Evolutionary conservation across 2,329 filamentous ascomycete genomes (phyloP), one percentile per base, ranked within the genome.

Genomic region (Fusarium metavorans): DNA sequence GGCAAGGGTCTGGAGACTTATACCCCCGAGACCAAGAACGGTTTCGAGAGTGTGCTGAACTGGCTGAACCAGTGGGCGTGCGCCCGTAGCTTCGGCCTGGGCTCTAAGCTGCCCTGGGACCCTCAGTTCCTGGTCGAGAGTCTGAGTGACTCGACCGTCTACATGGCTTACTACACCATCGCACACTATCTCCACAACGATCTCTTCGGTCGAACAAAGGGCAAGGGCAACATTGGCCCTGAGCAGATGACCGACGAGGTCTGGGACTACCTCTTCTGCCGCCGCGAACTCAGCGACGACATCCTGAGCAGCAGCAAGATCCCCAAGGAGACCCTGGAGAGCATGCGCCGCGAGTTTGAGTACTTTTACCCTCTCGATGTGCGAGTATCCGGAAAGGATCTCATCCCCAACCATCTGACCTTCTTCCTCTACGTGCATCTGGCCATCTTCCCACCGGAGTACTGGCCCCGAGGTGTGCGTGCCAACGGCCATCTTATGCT

Each of bases 61-160:
- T 99, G 97, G 97, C 88, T 99, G 72, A 95, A 94, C 82, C 94
- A 97, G 82, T 99, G 97, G 97, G 96, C 97, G 48, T 98, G 95
- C 81, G 94, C 95, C 60, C 90, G 97, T 82, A 94, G 93, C 10
- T 99, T 95, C 78, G 97, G 97, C 81, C 89, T 98, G 57, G 97
- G 97, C 56, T 97, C 96, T 6, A 97, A 95, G 85, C 90, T 99
- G 54, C 97, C 97, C 11, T 99, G 97, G 95, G 97, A 98, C 79
- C 89, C 90, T 64, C 89, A 93, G 75, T 97, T 97, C 87, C 88
- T 98, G 68, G 97, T 99, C 2, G 97, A 99, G 87, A 94, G 91
- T 86, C 88, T 98, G 84, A 95, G 92, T 78, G 96, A 99, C 84
- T 95, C 92, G 63, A 98, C 97, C 9, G 90, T 98, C 78, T 99